Base-by-base conservation (phyloP, 768 basidiomycete genomes). In the Jaapia argillacea region DNA sequence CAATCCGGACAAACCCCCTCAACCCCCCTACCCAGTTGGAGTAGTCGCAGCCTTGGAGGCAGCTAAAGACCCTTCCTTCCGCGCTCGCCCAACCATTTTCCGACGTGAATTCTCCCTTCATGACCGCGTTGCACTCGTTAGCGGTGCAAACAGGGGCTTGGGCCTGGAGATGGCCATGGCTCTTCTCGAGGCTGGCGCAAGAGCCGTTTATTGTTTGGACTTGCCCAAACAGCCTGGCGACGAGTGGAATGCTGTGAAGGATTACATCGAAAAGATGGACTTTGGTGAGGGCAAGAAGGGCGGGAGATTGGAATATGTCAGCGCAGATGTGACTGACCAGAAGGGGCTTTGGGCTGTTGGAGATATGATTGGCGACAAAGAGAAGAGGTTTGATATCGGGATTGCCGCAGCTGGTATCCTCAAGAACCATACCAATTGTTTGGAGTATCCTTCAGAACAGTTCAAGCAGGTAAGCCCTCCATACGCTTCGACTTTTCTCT, bases 161-260 rank as follows among this genome's bases (percentile, higher is more conserved):
- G 87, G 87, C 3, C 74, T 90, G 14, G 87, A 90, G 63, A 81
- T 84, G 80, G 83, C 83, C 24, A 63, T 87, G 44, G 75, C 79
- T 3, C 62, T 88, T 31, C 72, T 73, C 35, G 86, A 88, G 62
- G 79, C 76, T 12, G 85, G 85, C 25, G 81, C 81, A 4, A 69
- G 74, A 5, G 78, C 68, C 0, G 68, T 85, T 14, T 85, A 85
- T 58, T 83, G 81, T 54, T 61, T 83, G 10, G 84, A 85, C 57
- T 64, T 85, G 6, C 72, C 80, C 1, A 46, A 33, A 33, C 10
- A 33, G 28, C 75, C 84, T 0, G 75, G 75, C 1, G 68, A 67
- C 1, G 81, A 80, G 52, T 85, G 78, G 70, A 33, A 33, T 10
- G 48, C 66, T 48, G 75, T 77, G n/a, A 61, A 57, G 18, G 72